Base-by-base conservation (phyloP, 257 asterid species). In the Solanum neorickii region DNA sequence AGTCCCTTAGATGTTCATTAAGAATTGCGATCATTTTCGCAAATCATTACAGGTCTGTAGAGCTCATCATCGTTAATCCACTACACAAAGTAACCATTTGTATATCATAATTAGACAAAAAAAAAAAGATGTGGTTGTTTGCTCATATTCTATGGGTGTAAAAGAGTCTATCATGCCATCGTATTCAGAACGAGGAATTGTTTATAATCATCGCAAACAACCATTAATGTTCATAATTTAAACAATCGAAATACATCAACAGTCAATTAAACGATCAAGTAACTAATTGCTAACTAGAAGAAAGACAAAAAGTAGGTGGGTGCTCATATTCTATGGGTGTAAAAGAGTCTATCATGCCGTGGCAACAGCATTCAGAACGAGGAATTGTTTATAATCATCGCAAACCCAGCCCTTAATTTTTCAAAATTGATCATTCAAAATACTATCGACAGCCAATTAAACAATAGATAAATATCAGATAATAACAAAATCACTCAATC, bases 271-370 rank as follows among this genome's bases (percentile, higher is more conserved):
- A 70, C n/a, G 6, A 27, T 15, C 11, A 68, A 62, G 23, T 25
- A 44, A 77, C 60, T 1, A 13, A 42, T 13, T 1, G 35, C 35
- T 13, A 56, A 20, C 16, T 21, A 42, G 39, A 73, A 44, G 15
- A 68, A 12, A n/a, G 3, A n/a, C 5, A 60, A 39, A 70, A 12
- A 2, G 3, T 0, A 49, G 5, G 31, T 49, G 91, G 91, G 60
- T 77, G 95, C 98, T 94, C 98, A 93, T 93, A 94, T 94, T 94
- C 98, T 93, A 93, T 93, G 96, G 96, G 94, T 93, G 96, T 92
- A 85, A 80, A 88, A 77, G 90, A 42, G 98, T 94, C 98, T 93
- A 66, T 93, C 98, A 92, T 80, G 96, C 97, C 88, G 88, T 87
- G 90, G 90, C 87, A 87, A 87, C 91, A 87, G 95, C 97, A 65